Evolutionary conservation across 1,139 yeast species (phyloP), one percentile per base, ranked within the genome.

Genomic region (Suhomyces bokatorum): DNA sequence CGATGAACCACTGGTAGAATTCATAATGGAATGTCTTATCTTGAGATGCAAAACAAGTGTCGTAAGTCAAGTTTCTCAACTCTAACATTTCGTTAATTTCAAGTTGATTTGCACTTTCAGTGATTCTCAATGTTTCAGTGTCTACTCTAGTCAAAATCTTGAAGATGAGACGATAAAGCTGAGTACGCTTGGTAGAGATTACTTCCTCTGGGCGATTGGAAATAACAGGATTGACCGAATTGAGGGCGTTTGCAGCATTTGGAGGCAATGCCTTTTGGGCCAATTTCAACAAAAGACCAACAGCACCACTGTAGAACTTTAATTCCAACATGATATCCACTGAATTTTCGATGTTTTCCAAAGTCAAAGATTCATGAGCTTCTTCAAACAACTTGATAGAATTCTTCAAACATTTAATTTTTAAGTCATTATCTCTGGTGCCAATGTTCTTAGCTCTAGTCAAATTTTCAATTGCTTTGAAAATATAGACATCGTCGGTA

Each of bases 381-480:
- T 83, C 83, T 59, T 87, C 88, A 56, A 93, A 83, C 44, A 93
- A 70, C 43, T 77, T 75, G 15, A 88, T 86, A 1, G 97, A 88
- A 53, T 85, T 85, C 39, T 79, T 78, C 54, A 93, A 73, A 58
- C 88, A 87, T 51, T 83, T 85, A 44, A 75, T 69, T 54, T 86
- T 80, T 49, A 86, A 73, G 47, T 89, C 96, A 38, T 76, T 74
- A 59, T 88, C 96, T 52, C 78, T 76, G 29, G 73, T 67, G 1
- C 88, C 90, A 52, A 83, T 79, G 48, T 81, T 86, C 59, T 87
- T 87, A 0, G 98, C 98, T 57, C 85, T 82, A 47, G 95, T 87
- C 56, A 95, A 72, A 60, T 87, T 89, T 62, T 95, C 99, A 56
- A 90, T 82, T 0, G 98, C 99, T 65, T 93, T 87, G 72, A 91